Percentiles rank a stretch among this genome's conserved stretches.
Conservation (phyloP, 2,329 filamentous ascomycete species). For the Colletotrichum euphorbiae region DNA sequence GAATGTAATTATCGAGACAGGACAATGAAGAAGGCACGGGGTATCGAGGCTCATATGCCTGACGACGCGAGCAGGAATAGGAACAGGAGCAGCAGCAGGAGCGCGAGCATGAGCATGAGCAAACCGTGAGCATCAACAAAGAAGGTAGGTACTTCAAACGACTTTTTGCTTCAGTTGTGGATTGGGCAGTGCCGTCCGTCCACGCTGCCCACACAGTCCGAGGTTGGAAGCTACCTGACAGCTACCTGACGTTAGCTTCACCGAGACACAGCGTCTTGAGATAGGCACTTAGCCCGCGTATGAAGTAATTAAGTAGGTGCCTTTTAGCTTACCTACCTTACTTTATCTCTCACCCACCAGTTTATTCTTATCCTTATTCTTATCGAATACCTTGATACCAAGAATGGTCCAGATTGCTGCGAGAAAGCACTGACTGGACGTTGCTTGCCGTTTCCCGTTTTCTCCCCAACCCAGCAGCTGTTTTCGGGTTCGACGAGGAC, state of each 20-base stretch:
- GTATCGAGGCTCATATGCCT: not conserved
- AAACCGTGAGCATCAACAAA: too few relatives aligned
- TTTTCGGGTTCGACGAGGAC: constrained; percentile 31
- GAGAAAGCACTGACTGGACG: not conserved
- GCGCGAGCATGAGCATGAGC: too few relatives aligned
- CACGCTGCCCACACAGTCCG: constrained; percentile 6
- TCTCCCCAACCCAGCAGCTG: constrained; percentile 17
- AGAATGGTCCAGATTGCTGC: not conserved
- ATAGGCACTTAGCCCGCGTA: constrained; percentile 7
- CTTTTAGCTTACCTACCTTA: constrained; percentile 6
- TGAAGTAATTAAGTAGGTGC: too few relatives aligned
- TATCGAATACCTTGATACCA: not conserved
- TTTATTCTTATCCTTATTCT: too few relatives aligned
- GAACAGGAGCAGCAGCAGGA: too few relatives aligned
- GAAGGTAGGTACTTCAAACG: too few relatives aligned
- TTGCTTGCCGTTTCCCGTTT: constrained; percentile 14
- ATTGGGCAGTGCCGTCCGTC: constrained; percentile 21
- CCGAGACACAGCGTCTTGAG: not conserved
- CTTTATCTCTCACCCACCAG: not conserved
- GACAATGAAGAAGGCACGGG: not conserved
- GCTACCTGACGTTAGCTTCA: constrained; percentile 26
- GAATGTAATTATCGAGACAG: not conserved
- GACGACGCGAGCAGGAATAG: too few relatives aligned
- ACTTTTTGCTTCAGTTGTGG: constrained; percentile 26
- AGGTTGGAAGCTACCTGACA: constrained; percentile 25